Evolutionary conservation across 140 eudicot genomes (phyloP).

Genomic region (Senecio squalidus): DNA sequence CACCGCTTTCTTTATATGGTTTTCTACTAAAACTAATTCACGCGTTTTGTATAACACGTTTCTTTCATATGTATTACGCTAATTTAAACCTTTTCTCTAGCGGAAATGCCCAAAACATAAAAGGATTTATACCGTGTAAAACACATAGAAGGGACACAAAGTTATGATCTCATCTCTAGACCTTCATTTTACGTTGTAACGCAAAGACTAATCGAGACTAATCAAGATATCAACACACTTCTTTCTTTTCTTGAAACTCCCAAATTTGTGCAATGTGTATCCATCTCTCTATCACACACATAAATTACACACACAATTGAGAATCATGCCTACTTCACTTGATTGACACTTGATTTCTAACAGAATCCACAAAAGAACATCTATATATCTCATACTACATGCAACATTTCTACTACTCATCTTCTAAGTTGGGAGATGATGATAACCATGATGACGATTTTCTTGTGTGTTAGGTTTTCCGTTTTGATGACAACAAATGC

Average conservation of each 20-base stretch:
- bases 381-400: conserved; percentile 11
- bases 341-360: conserved; percentile 7
- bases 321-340: conserved; percentile 14
- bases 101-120: background rate
- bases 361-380: conserved; percentile 25
- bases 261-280: conserved; percentile 41
- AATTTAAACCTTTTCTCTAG: background rate
- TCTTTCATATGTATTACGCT: background rate
- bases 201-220: too few relatives aligned
- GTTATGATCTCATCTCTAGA: too few relatives aligned
- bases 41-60: background rate
- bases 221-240: conserved; percentile 2
- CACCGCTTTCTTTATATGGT: conserved; percentile 4
- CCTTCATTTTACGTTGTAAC: too few relatives aligned
- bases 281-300: conserved; percentile 13
- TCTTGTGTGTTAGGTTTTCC: conserved; percentile 26
- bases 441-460: conserved; percentile 15
- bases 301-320: conserved; percentile 2
- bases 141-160: too few relatives aligned
- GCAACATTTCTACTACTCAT: conserved; percentile 4
- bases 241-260: conserved; percentile 39
- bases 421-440: conserved; percentile 19
- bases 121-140: background rate
- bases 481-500: conserved; percentile 29
- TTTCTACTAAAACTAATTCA: background rate